These are phyloP conservation scores for Pseudofabraea citricarpa DNA, from an alignment of 2,329 filamentous ascomycete species.

Conservation along the genomic window DNA sequence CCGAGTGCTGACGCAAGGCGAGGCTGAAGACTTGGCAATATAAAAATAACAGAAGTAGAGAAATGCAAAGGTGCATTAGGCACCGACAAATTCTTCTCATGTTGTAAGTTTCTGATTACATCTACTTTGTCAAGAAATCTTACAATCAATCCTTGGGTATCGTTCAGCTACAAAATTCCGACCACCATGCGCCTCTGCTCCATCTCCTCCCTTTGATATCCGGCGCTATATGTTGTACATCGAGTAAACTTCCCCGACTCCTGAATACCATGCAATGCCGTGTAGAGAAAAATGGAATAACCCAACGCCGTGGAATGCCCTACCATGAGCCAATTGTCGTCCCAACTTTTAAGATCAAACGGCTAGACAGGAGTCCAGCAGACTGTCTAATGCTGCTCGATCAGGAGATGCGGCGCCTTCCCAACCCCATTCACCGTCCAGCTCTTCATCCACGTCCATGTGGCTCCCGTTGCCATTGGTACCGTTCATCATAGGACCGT, in stretches of 20 bases:
- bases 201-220: conserved; percentile 6
- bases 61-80: neutral
- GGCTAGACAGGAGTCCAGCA: conserved; percentile 38
- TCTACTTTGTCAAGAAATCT: too few relatives aligned
- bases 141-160: conserved; percentile 18
- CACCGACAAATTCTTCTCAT: neutral
- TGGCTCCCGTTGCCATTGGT: conserved; percentile 38
- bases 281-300: conserved; percentile 7
- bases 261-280: conserved; percentile 17
- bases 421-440: conserved; percentile 54
- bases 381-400: conserved; percentile 45
- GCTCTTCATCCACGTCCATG: conserved; percentile 43
- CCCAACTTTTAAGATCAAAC: conserved; percentile 17
- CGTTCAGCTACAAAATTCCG: conserved; percentile 17
- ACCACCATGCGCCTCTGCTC: conserved; percentile 11
- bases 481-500: conserved; percentile 14
- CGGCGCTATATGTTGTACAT: conserved; percentile 16
- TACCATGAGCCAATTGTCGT: conserved; percentile 6
- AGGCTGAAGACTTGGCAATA: conserved; percentile 6
- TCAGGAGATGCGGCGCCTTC: conserved; percentile 53
- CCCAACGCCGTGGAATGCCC: conserved; percentile 17
- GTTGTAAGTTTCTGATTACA: too few relatives aligned
- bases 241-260: conserved; percentile 11
- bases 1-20: conserved; percentile 7
- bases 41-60: neutral